Conservation (phyloP, 345 rosid genomes). For the Heritiera fomes region DNA sequence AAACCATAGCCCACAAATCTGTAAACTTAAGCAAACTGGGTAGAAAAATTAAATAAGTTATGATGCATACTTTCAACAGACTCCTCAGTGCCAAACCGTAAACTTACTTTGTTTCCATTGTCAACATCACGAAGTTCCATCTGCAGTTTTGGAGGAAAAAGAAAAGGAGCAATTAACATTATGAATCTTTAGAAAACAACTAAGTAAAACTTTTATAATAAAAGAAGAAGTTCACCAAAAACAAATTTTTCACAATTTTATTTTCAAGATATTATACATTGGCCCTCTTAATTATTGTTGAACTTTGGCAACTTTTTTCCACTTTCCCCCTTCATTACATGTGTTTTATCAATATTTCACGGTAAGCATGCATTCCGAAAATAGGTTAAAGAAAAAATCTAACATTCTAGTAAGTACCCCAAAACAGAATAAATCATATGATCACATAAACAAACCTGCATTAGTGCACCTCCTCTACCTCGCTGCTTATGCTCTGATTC, state of each 20-base stretch:
- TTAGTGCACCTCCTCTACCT: slow-evolving; percentile 94
- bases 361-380: not conserved
- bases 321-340: not conserved
- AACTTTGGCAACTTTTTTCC: not conserved
- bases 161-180: not conserved
- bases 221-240: not conserved
- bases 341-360: not conserved
- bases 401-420: slow-evolving; percentile 2
- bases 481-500: slow-evolving; percentile 79
- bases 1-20: not conserved
- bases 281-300: not conserved
- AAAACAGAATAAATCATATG: not conserved
- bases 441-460: slow-evolving; percentile 51
- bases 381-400: not conserved
- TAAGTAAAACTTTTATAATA: not conserved
- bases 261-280: not conserved
- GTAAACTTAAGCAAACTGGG: not conserved
- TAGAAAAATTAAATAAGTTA: slow-evolving; percentile 13
- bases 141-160: slow-evolving; percentile 30
- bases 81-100: slow-evolving; percentile 86
- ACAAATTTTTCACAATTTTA: not conserved
- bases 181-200: not conserved
- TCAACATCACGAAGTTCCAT: slow-evolving; percentile 94
- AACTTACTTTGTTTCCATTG: slow-evolving; percentile 74
- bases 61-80: slow-evolving; percentile 71